A percentile compares a stretch with the other conserved stretches of the same genome.
phyloP scores from a whole-genome alignment of 306 rosid species.

The Coriaria nepalensis region DNA sequence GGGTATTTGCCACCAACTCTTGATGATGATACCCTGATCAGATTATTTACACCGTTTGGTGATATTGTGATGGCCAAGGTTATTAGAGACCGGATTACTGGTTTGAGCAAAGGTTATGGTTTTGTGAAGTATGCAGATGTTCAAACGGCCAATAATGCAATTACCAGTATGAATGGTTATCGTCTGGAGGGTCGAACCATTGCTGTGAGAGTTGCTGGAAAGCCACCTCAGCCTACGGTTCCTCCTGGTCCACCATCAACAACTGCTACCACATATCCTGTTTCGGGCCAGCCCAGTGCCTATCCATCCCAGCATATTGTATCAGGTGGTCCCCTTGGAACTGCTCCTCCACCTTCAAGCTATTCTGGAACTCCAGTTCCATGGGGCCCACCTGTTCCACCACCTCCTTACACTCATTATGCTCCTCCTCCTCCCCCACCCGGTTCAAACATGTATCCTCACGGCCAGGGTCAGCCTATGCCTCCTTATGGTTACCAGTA shows the following conservation, averaged over 20 bases:
- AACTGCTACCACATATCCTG: conserved; percentile 57
- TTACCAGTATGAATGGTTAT: conserved; percentile 77
- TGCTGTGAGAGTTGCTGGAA: conserved; percentile 97
- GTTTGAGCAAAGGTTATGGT: conserved; percentile 91
- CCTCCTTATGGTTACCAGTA: conserved; percentile 69
- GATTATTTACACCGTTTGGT: conserved; percentile 80
- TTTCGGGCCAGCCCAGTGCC: conserved; percentile 63
- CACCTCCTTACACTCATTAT: conserved; percentile 59
- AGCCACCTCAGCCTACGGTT: conserved; percentile 88
- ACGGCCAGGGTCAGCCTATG: conserved; percentile 69
- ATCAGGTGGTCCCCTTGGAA: conserved; percentile 57
- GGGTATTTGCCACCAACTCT: conserved; percentile 92
- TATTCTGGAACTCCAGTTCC: conserved; percentile 64
- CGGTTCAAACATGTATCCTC: conserved; percentile 74
- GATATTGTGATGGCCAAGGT: conserved; percentile 98
- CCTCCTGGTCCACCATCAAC: conserved; percentile 85
- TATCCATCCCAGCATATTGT: conserved; percentile 90
- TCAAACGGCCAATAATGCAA: conserved; percentile 90
- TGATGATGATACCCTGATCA: conserved; percentile 79
- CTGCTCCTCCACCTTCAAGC: conserved; percentile 47
- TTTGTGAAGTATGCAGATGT: conserved; percentile 86
- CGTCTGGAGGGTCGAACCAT: conserved; percentile 87
- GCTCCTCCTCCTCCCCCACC: conserved; percentile 79
- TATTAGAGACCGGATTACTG: conserved; percentile 70
- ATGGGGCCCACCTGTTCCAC: conserved; percentile 95